These are phyloP conservation scores for Starmerella cellae DNA, from an alignment of 805 yeast genomes.

Conservation along the genomic window DNA sequence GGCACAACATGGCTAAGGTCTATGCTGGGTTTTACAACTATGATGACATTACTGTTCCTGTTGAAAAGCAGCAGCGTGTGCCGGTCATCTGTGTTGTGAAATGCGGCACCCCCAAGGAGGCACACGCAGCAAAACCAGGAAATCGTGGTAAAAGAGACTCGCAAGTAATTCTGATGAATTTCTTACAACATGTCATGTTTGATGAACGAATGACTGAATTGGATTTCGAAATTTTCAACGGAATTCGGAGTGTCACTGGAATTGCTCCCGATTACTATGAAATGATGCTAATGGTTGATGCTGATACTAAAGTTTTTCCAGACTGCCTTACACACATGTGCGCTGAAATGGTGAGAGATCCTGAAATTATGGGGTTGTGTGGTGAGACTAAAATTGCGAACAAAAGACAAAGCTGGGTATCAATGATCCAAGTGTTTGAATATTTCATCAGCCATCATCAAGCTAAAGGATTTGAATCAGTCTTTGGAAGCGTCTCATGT, in stretches of 20 bases:
- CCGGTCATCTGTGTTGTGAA: conserved; percentile 71
- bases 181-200: conserved; percentile 72
- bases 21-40: conserved; percentile 90
- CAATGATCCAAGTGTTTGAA: conserved; percentile 86
- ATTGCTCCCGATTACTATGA: conserved; percentile 74
- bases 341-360: conserved; percentile 79
- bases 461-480: conserved; percentile 88
- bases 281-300: conserved; percentile 81
- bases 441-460: conserved; percentile 90
- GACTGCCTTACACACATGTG: conserved; percentile 82
- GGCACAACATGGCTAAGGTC: conserved; percentile 96
- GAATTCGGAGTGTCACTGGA: conserved; percentile 74
- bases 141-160: conserved; percentile 95
- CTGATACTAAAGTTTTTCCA: conserved; percentile 79
- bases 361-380: conserved; percentile 79
- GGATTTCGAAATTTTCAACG: conserved; percentile 62
- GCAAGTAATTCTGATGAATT: conserved; percentile 80
- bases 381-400: conserved; percentile 90
- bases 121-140: conserved; percentile 60
- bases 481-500: conserved; percentile 89
- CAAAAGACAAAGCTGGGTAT: conserved; percentile 73
- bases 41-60: conserved; percentile 58
- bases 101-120: conserved; percentile 75
- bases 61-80: conserved; percentile 67
- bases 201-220: conserved; percentile 90